Evolutionary conservation across 768 basidiomycete genomes (phyloP), one percentile per base, ranked within the genome.

Genomic region (Rhizopogon vesiculosus): DNA sequence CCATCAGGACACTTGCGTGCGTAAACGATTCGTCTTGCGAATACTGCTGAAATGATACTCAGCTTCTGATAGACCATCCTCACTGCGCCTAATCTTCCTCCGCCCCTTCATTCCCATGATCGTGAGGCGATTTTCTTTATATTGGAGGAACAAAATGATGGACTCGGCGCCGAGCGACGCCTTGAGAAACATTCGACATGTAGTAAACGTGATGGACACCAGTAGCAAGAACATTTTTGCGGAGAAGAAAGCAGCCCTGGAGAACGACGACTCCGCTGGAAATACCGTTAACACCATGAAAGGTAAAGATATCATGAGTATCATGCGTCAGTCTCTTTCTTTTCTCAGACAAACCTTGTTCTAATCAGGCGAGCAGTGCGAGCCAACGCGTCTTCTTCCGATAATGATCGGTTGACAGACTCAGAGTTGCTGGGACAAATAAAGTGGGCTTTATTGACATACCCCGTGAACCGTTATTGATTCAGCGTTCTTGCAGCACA

Each of bases 381-480:
- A 29, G 73, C 72, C 28, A 76, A 76, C 55, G 28, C 55, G 40
- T 59, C 64, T 2, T 64, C 69, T 10, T 59, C 61, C n/a, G 66
- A 64, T 31, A 52, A 57, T 1, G 73, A 74, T 18, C 61, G 58
- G 18, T 65, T 76, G 42, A 64, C 64, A 1, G 70, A 76, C 1
- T 64, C 63, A 8, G 74, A 76, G 44, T 58, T 75, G 7, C 54
- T 73, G 3, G 75, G 72, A 1, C 74, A 76, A 52, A 72, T 76
- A 56, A 74, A 72, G 73, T 72, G 45, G 41, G 73, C 45, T 1
- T 7, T 25, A 12, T 10, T 38, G 16, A 25, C 40, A 41, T 31
- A 19, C 46, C 19, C 33, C 19, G 33, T 35, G 39, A 25, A 39
- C 40, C 41, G 25, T 25, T 25, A 28, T 19, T 31, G 19, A 13